These are phyloP conservation scores for Lactarius pseudohatsudake DNA, from an alignment of 768 basidiomycete genomes.

Conservation along the genomic window DNA sequence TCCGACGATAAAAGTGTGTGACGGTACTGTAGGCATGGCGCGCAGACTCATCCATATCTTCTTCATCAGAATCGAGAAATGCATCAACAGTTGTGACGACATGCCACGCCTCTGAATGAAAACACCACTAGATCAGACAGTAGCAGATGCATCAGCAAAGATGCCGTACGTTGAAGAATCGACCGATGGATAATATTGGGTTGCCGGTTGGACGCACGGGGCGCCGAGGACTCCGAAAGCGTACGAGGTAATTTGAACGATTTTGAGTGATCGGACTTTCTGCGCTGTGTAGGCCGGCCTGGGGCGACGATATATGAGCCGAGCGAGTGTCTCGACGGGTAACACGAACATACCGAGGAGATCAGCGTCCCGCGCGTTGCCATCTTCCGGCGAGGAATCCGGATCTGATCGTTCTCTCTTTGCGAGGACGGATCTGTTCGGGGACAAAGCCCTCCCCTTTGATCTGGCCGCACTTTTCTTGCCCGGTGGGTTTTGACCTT, in stretches of 20 bases:
- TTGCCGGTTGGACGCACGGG: conserved; percentile 41
- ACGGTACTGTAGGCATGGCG: conserved; percentile 64
- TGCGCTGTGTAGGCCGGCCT: conserved; percentile 14
- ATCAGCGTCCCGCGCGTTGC: conserved; percentile 13
- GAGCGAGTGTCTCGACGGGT: background rate
- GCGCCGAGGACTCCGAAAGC: conserved; percentile 36
- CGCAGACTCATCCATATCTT: conserved; percentile 60
- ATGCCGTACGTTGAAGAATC: conserved; percentile 65
- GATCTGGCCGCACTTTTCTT: conserved; percentile 18
- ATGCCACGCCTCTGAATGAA: conserved; percentile 66
- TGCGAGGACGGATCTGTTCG: conserved; percentile 13
- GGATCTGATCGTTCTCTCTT: conserved; percentile 27
- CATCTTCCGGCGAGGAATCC: conserved; percentile 21
- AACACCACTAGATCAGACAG: background rate
- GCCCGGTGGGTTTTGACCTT: conserved; percentile 23
- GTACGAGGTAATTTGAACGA: conserved; percentile 3
- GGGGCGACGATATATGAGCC: background rate
- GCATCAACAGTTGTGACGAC: conserved; percentile 65
- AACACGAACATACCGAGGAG: background rate
- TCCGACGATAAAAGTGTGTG: background rate
- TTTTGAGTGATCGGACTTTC: conserved; percentile 1
- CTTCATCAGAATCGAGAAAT: conserved; percentile 74
- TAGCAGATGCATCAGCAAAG: conserved; percentile 3
- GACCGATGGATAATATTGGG: conserved; percentile 29
- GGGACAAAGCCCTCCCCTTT: conserved; percentile 13